A percentile compares a stretch with the other conserved stretches of the same genome.
Conservation (phyloP, 192 early-diverging fungal genomes). For the Geosiphon pyriformis region DNA sequence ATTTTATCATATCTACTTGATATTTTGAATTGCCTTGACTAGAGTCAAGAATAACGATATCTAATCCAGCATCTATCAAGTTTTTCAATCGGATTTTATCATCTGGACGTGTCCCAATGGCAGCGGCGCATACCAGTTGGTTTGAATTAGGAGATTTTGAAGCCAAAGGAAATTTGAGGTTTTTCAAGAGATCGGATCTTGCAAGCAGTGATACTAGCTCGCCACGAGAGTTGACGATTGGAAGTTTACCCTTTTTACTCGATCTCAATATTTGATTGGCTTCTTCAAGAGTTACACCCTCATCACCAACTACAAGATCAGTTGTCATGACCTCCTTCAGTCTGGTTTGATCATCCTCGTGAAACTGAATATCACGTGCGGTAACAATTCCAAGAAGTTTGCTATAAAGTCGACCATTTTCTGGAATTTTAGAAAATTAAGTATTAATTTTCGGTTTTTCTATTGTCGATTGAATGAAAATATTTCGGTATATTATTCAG, state of each 20-base stretch:
- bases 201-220: conserved; percentile 86
- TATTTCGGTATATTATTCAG: not conserved
- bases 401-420: conserved; percentile 79
- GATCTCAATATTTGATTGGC: conserved; percentile 83
- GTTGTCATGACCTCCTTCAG: conserved; percentile 87
- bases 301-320: conserved; percentile 75
- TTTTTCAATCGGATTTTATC: conserved; percentile 78
- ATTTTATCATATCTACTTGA: conserved; percentile 95
- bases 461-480: conserved; percentile 1
- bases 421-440: conserved; percentile 27
- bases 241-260: conserved; percentile 96
- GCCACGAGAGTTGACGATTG: conserved; percentile 80
- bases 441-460: not conserved
- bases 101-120: conserved; percentile 85
- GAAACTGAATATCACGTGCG: conserved; percentile 93
- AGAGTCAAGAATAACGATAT: conserved; percentile 95
- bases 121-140: conserved; percentile 92
- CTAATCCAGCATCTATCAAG: conserved; percentile 92
- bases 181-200: conserved; percentile 95
- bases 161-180: conserved; percentile 91
- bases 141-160: conserved; percentile 74
- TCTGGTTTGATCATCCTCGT: conserved; percentile 55
- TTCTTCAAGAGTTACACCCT: conserved; percentile 85
- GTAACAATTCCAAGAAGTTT: conserved; percentile 96
- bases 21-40: conserved; percentile 90